A percentile compares a stretch with the other conserved stretches of the same genome.
These are phyloP conservation scores for Claviceps capensis DNA, from an alignment of 2,329 filamentous ascomycete species.

Conservation along the genomic window DNA sequence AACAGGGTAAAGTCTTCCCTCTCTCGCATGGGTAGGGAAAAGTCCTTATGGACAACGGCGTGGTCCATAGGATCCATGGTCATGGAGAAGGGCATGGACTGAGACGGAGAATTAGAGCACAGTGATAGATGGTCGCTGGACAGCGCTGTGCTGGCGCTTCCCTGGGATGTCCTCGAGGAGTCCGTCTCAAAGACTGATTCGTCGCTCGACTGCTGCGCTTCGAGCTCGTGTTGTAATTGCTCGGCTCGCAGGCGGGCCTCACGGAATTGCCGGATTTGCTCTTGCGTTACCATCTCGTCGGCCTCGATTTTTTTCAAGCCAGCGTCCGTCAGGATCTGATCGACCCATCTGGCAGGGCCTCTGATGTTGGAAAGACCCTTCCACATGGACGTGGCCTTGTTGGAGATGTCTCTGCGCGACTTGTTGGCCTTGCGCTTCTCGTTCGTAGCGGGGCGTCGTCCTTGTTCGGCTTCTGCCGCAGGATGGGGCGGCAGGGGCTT, in stretches of 20 bases:
- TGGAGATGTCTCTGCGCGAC: not conserved
- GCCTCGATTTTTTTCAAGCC: constrained; percentile 42
- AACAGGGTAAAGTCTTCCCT: not conserved
- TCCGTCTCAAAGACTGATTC: constrained; percentile 1
- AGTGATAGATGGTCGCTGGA: not conserved
- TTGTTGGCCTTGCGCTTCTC: not conserved
- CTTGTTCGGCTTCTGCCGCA: constrained; percentile 10
- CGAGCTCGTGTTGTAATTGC: not conserved
- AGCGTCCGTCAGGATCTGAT: constrained; percentile 40
- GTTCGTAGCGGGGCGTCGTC: not conserved
- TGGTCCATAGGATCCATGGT: constrained; percentile 1
- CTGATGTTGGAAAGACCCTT: constrained; percentile 3
- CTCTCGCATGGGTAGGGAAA: not conserved
- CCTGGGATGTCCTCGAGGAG: not conserved
- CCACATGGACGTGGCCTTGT: not conserved
- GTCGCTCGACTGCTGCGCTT: not conserved
- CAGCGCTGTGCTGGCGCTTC: not conserved
- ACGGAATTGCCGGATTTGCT: not conserved
- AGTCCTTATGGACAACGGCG: constrained; percentile 2
- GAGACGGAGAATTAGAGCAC: not conserved
- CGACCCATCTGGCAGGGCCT: constrained; percentile 33
- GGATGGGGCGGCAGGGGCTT: constrained; percentile 4
- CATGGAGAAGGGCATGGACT: no score
- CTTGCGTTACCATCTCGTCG: constrained; percentile 34
- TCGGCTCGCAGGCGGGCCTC: not conserved